Evolutionary conservation across 768 basidiomycete species (phyloP).

Genomic region (Lepiota brunneoincarnata): DNA sequence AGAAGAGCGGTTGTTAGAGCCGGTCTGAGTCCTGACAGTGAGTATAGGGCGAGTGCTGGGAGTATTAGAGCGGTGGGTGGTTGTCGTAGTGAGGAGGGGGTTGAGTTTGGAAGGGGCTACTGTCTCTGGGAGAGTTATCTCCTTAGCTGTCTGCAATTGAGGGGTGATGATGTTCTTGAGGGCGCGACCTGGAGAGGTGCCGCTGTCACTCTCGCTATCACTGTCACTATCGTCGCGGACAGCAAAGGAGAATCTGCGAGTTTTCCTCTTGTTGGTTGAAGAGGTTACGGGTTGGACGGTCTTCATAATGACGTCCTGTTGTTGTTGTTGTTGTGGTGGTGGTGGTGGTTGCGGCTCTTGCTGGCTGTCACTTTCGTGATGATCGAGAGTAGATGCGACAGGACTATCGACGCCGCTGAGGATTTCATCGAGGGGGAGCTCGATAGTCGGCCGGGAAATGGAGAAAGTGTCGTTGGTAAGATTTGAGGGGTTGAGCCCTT

Average conservation of each 20-base stretch:
- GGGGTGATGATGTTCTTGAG: constrained; percentile 27
- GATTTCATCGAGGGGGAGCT: constrained; percentile 83
- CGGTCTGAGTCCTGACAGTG: constrained; percentile 55
- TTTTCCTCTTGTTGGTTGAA: constrained; percentile 15
- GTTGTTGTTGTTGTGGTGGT: constrained; percentile 23
- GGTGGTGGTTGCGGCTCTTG: constrained; percentile 10
- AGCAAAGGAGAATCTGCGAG: constrained; percentile 18
- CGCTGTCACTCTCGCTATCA: constrained; percentile 34
- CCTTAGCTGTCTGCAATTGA: constrained; percentile 39
- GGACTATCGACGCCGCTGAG: constrained; percentile 47
- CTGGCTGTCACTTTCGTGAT: constrained; percentile 8
- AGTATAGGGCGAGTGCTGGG: constrained; percentile 51
- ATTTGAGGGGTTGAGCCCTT: constrained; percentile 53
- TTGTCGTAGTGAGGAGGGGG: constrained; percentile 49
- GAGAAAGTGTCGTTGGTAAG: constrained; percentile 50
- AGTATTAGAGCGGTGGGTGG: constrained; percentile 28
- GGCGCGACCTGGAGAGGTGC: constrained; percentile 27
- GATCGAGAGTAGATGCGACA: constrained; percentile 20
- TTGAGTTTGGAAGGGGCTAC: constrained; percentile 59
- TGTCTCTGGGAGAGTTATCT: constrained; percentile 42
- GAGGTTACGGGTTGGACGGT: constrained; percentile 13
- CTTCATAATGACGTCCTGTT: constrained; percentile 30
- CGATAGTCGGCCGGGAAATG: constrained; percentile 77
- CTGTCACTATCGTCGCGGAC: constrained; percentile 32
- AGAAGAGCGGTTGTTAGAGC: constrained; percentile 46